phyloP scores from a whole-genome alignment of 176 grass and related monocot genomes.

The Juncus effusus region DNA sequence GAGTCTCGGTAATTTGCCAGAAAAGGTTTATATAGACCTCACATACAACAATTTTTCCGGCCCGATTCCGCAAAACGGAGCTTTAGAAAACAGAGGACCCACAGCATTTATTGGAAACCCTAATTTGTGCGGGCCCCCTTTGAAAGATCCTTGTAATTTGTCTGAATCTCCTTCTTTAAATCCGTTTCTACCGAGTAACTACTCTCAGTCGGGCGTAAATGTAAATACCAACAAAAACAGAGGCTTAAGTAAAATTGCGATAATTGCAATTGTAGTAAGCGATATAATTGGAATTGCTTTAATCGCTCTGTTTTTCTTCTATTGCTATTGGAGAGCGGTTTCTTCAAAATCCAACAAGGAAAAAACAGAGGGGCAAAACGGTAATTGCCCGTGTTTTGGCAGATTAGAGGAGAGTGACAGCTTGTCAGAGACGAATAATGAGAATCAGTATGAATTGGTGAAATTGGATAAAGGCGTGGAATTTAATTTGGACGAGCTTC shows the following conservation, averaged over 20 bases:
- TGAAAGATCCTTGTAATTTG: slow-evolving; percentile 57
- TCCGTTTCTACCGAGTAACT: slow-evolving; percentile 40
- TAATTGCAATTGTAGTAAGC: slow-evolving; percentile 58
- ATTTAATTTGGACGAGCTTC: slow-evolving; percentile 71
- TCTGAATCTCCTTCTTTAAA: slow-evolving; percentile 29
- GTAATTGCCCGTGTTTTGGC: slow-evolving; percentile 61
- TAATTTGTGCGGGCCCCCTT: slow-evolving; percentile 60
- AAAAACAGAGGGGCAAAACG: slow-evolving; percentile 17
- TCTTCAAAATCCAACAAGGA: slow-evolving; percentile 34
- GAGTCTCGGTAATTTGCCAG: slow-evolving; percentile 64
- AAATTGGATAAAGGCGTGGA: slow-evolving; percentile 54
- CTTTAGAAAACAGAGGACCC: slow-evolving; percentile 66
- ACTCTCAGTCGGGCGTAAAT: slow-evolving; percentile 3
- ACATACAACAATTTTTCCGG: slow-evolving; percentile 86
- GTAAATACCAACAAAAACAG: slow-evolving; percentile 37
- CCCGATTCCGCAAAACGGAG: slow-evolving; percentile 71
- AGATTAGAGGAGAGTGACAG: slow-evolving; percentile 39
- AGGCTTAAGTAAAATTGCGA: slow-evolving; percentile 47
- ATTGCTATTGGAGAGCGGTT: slow-evolving; percentile 57
- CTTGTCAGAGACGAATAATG: slow-evolving; percentile 37
- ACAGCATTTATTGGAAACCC: slow-evolving; percentile 78
- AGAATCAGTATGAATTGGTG: slow-evolving; percentile 57
- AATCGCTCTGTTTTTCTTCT: slow-evolving; percentile 73
- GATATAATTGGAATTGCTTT: slow-evolving; percentile 65
- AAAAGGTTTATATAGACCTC: slow-evolving; percentile 92